Evolutionary conservation across 441 rosid genomes (phyloP), one percentile per base, ranked within the genome.

Genomic region (Gossypium gossypioides): DNA sequence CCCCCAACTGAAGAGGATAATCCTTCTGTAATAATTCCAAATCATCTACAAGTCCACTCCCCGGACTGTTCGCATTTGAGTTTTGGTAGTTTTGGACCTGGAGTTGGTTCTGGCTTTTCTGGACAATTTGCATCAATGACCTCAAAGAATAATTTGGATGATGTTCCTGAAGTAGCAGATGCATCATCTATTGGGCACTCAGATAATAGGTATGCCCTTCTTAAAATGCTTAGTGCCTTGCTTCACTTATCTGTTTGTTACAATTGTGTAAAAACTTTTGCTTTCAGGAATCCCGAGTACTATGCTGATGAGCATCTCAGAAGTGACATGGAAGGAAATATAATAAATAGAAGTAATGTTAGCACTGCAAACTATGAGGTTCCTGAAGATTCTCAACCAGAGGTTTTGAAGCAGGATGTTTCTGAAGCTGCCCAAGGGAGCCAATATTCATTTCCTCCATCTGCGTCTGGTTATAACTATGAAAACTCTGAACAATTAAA

Each of bases 41-140:
- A 87, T 81, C 99, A 95, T 78, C 84, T 95, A 70, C 92, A 89
- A 81, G 87, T 95, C 73, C 92, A 95, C 76, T 72, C 88, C 51
- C 82, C 84, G 37, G 97, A 91, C 51, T 92, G 96, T 83, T 85
- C 93, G 0, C 99, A 92, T 80, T 84, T 95, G 85, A 92, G 97
- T 82, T 95, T 95, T 77, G 99, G 99, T 68, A 95, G 97, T 75
- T 95, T 94, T 80, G 98, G 95, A 75, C 32, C 96, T 77, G 90
- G 83, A 48, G 66, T 83, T 63, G 69, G 77, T 76, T 78, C 87
- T 65, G 71, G 66, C 16, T 80, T 84, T 64, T 75, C 92, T 55
- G 88, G 80, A 65, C 69, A 85, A 66, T 84, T 82, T 79, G 84
- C 85, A 60, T 81, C 95, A 67, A 83, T 77, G 81, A 79, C 86